Evolutionary conservation across 345 rosid genomes (phyloP), one percentile per base, ranked within the genome.

Genomic region (Salix dunnii): DNA sequence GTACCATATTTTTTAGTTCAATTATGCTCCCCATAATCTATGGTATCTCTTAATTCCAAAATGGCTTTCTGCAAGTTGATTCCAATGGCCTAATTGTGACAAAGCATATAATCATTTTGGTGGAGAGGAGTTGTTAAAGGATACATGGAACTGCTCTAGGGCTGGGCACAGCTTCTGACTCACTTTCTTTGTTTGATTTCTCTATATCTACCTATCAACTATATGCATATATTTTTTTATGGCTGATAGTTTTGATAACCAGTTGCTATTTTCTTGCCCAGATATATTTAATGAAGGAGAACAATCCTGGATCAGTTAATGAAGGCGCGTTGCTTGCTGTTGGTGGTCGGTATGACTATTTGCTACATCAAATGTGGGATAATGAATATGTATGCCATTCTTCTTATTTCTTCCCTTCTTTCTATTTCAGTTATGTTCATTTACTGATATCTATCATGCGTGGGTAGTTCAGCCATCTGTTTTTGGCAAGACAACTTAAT

Each of bases 311-410:
- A 79, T 82, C 97, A 76, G 85, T 85, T 80, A 67, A 79, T 76
- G 97, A 91, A 85, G 95, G 90, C 18, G 84, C 85, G 77, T 84
- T 93, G 84, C 94, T 95, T 78, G 99, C 97, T 79, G 82, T 88
- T 79, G 99, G 99, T 70, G 99, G 99, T 71, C 93, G 99, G 79
- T 95, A 95, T 84, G 94, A 95, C 74, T 83, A 86, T 85, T 85
- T 95, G 87, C 89, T 92, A 82, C 93, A 84, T 74, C 96, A 89
- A 78, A 86, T 87, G 86, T 91, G 94, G 87, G 91, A 84, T 79
- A 88, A 64, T 71, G 94, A 89, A 82, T 79, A 77, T 67, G 90
- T 88, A 85, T 68, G 95, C 80, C 76, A 73, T 79, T 77, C 72
- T 49, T 25, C 78, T 76, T 25, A 74, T 76, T 83, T 78, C 73